Percentiles rank a stretch among this genome's conserved stretches.
Conservation (phyloP, 371 early-diverging fungal species). For the Syncephalastrum racemosum region DNA sequence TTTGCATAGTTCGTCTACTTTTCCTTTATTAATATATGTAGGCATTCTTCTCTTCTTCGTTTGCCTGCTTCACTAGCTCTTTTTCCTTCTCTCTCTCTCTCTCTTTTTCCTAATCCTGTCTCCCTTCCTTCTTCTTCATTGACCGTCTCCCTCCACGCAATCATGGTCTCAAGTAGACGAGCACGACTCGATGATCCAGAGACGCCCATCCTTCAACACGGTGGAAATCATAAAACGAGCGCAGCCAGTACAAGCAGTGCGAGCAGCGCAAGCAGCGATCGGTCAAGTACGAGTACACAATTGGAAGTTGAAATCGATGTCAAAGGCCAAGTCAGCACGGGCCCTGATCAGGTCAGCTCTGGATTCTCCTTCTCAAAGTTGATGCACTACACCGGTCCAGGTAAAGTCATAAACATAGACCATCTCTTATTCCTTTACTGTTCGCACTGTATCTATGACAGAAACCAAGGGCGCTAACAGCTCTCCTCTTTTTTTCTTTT, state of each 20-base stretch:
- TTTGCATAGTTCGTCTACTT: too few species aligned
- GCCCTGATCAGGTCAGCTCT: conserved; percentile 22
- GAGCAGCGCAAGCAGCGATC: not conserved
- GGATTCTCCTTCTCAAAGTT: conserved; percentile 49
- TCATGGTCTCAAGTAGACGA: conserved; percentile 2
- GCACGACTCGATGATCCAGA: not conserved
- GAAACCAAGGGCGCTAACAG: not conserved
- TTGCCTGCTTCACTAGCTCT: too few species aligned
- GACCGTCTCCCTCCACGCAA: not conserved
- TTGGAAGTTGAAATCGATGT: conserved; percentile 39
- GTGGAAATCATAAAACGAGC: not conserved
- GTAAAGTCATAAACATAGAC: too few species aligned
- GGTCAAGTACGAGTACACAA: not conserved
- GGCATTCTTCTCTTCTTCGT: too few species aligned
- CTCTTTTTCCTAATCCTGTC: not conserved
- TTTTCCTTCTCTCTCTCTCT: too few species aligned
- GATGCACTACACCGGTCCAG: conserved; percentile 59
- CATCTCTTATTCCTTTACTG: too few species aligned
- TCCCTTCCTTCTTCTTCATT: conserved; percentile 2
- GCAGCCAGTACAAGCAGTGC: conserved; percentile 1
- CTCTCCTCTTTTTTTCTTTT: not conserved
- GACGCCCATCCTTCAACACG: not conserved
- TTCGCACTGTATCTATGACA: not conserved
- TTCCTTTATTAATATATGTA: too few species aligned
- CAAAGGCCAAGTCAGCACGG: conserved; percentile 45